Percentiles rank a stretch among this genome's conserved stretches.
These are phyloP conservation scores for Coemansia umbellata DNA, from an alignment of 192 early-diverging fungal genomes.

Conservation along the genomic window DNA sequence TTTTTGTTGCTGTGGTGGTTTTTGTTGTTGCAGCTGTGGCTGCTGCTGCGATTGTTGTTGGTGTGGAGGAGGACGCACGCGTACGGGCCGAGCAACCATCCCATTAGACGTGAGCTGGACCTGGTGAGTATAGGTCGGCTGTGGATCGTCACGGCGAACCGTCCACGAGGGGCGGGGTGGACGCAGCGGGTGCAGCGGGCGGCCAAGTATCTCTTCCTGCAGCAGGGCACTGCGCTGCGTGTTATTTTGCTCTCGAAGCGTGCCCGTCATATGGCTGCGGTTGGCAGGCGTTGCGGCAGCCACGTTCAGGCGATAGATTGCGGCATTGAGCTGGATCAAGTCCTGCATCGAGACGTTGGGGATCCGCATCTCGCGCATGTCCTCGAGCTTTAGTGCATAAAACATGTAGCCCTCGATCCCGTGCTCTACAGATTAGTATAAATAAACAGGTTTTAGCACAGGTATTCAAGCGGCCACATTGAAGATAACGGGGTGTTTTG, in stretches of 20 bases:
- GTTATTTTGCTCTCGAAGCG: conserved; percentile 6
- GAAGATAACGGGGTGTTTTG: neutral
- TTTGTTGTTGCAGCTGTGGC: neutral
- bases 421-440: conserved; percentile 21
- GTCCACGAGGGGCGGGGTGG: conserved; percentile 47
- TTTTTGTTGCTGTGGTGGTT: neutral
- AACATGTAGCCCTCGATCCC: conserved; percentile 44
- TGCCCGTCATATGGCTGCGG: conserved; percentile 41
- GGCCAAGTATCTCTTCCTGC: conserved; percentile 31
- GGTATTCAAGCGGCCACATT: too few relatives aligned
- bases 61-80: neutral
- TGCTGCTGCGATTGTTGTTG: neutral
- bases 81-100: conserved; percentile 19
- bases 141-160: conserved; percentile 35
- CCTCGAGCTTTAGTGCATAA: conserved; percentile 39
- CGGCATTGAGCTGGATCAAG: conserved; percentile 45
- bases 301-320: conserved; percentile 42
- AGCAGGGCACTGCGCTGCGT: neutral
- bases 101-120: conserved; percentile 34
- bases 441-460: neutral
- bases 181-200: conserved; percentile 37
- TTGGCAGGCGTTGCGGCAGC: conserved; percentile 25
- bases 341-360: conserved; percentile 43
- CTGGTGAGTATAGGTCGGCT: conserved; percentile 24
- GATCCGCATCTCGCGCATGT: conserved; percentile 38